Base-by-base conservation (phyloP, 768 basidiomycete genomes). In the Tricholoma matsutake region DNA sequence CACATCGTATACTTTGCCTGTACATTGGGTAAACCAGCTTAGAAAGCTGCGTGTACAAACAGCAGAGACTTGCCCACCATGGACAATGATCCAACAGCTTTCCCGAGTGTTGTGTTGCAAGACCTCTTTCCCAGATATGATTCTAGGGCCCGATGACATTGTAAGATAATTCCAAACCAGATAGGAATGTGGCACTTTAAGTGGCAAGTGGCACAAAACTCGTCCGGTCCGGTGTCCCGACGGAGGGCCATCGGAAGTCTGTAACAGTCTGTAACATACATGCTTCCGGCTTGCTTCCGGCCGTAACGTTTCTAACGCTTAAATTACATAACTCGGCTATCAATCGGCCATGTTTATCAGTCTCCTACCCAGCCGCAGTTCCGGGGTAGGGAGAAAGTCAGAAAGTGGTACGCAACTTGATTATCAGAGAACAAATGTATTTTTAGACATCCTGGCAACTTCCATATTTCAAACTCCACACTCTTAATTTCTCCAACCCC, bases 21-120 rank as follows among this genome's bases (percentile, higher is more conserved):
- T 41, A 52, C 49, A n/a, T 31, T 25, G 11, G 16, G 32, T 18
- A 14, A n/a, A 63, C 52, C 53, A 69, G 60, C 18, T 18, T 14
- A 60, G 39, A 13, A 16, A 1, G 6, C 32, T 6, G 18, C 32
- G 14, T 16, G 28, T 14, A 28, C 20, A 32, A 53, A 22, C 32
- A 35, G 53, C 16, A 37, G 41, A 52, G 5, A 47, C 51, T 31
- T 56, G 16, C 25, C 22, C 41, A 88, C 91, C 89, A 65, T 94
- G 91, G 0, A 94, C 88, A 60, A 94, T 92, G 61, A 94, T 92
- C 89, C 89, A 91, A 65, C 88, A 88, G 63, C 82, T 85, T 58
- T 88, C 82, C 20, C 87, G 74, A 41, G 71, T 77, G 64, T 82
- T 84, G 66, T 87, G 86, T 63, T 76, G 60, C 5, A 85, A 82